Evolutionary conservation across 1,139 yeast species (phyloP).

Genomic region (Ogataea hybrid): DNA sequence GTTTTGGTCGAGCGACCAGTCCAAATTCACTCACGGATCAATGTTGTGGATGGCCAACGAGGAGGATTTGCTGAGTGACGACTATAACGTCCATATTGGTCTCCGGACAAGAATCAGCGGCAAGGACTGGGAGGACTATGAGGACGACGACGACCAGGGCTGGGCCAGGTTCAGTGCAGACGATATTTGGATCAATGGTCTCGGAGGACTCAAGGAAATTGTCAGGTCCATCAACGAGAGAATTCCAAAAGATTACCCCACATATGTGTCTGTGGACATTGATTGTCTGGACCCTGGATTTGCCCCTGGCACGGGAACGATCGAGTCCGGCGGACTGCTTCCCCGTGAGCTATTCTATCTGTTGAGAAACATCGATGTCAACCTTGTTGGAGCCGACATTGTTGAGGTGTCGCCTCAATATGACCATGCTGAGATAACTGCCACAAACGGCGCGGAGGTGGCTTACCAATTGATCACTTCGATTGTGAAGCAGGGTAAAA

Average conservation of each 20-base stretch:
- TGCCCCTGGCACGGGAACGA: slow-evolving; percentile 84
- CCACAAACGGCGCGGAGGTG: slow-evolving; percentile 75
- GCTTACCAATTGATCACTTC: slow-evolving; percentile 69
- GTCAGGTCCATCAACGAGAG: slow-evolving; percentile 47
- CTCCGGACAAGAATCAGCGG: slow-evolving; percentile 68
- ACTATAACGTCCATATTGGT: slow-evolving; percentile 67
- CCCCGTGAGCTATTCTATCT: slow-evolving; percentile 72
- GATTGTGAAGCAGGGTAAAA: slow-evolving; percentile 59
- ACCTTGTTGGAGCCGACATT: slow-evolving; percentile 73
- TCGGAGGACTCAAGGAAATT: slow-evolving; percentile 55
- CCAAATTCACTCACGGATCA: slow-evolving; percentile 72
- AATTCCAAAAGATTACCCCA: slow-evolving; percentile 57
- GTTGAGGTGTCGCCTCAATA: slow-evolving; percentile 78
- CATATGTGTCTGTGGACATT: slow-evolving; percentile 70
- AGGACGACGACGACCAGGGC: slow-evolving; percentile 62
- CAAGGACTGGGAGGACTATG: slow-evolving; percentile 51
- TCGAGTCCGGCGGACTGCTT: slow-evolving; percentile 78
- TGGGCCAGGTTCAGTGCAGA: slow-evolving; percentile 66
- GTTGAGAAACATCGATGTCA: slow-evolving; percentile 58
- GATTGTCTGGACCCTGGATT: slow-evolving; percentile 81
- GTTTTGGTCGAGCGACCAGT: slow-evolving; percentile 65
- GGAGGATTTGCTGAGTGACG: slow-evolving; percentile 58
- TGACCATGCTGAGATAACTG: slow-evolving; percentile 70
- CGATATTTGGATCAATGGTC: slow-evolving; percentile 65
- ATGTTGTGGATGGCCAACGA: slow-evolving; percentile 77